Evolutionary conservation across 176 grass and related monocot genomes (phyloP).

Genomic region (Elaeis guineensis): DNA sequence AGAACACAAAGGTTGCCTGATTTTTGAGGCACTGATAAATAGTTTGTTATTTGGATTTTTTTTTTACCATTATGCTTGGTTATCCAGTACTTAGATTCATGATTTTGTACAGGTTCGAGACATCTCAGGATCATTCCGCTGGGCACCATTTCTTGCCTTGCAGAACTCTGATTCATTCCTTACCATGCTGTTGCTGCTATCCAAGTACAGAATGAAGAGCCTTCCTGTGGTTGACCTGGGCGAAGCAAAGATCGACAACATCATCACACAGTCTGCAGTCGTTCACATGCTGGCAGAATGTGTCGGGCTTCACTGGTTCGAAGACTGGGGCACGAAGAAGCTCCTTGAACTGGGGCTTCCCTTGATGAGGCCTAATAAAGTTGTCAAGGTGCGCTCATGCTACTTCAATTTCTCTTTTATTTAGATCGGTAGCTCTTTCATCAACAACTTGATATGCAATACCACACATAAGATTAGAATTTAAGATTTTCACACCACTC

Average conservation of each 20-base stretch:
- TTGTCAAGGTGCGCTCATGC: constrained; percentile 51
- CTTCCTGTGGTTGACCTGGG: constrained; percentile 80
- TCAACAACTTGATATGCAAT: too few species aligned
- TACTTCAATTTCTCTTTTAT: not conserved
- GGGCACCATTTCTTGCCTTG: constrained; percentile 95
- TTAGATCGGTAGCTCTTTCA: too few species aligned
- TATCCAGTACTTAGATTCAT: too few species aligned
- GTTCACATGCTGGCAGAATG: constrained; percentile 98
- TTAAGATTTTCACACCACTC: too few species aligned
- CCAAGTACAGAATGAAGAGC: constrained; percentile 97
- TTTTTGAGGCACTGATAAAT: constrained; percentile 5
- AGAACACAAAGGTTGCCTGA: constrained; percentile 69
- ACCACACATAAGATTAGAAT: too few species aligned
- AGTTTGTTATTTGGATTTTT: too few species aligned
- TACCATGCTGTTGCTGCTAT: constrained; percentile 87
- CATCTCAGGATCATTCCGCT: constrained; percentile 79
- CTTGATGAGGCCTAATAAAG: constrained; percentile 51
- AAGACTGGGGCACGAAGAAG: constrained; percentile 83
- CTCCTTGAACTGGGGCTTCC: constrained; percentile 67
- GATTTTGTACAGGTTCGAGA: constrained; percentile 46
- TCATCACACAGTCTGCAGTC: constrained; percentile 79
- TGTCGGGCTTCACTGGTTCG: constrained; percentile 86
- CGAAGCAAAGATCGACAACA: constrained; percentile 80
- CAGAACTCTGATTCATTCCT: constrained; percentile 91
- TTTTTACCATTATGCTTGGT: too few species aligned